Base-by-base conservation (phyloP, 768 basidiomycete species). In the Boletus vermiculosoides region DNA sequence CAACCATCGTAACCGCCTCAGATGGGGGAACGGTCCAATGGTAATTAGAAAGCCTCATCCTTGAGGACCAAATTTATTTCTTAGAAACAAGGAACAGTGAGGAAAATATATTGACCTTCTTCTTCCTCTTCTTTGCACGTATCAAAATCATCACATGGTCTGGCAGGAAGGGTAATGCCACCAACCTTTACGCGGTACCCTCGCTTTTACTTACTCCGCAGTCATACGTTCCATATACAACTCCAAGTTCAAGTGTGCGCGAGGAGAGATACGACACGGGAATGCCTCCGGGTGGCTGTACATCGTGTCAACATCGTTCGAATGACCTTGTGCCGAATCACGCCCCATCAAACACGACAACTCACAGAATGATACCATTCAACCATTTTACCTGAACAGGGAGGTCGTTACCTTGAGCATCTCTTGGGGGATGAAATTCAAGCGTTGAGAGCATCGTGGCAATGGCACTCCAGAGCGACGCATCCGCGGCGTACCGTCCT, bases 401-500 rank as follows among this genome's bases (percentile, higher is more conserved):
- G 39, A 46, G 23, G 11, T 53, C 40, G 2, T 59, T 52, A 0
- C 54, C 62, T 40, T 44, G 39, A 9, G 39, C n/a, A 10, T 40
- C 39, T 9, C n/a, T 18, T 9, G 39, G 39, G 8, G 23, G 45
- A 22, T 15, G 7, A 31, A 61, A 62, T 3, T 56, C 52, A 16
- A 63, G 31, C 3, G 54, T 59, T 3, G 61, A 51, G 11, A 63
- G 61, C 54, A 59, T 63, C 12, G 50, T 62, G 20, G 42, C 10
- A 15, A 61, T 56, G 9, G 54, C 30, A 20, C 46, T 20, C 46
- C 46, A 34, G 18, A 63, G 39, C 39, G 39, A 40, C n/a, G 39
- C 39, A 40, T 40, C 39, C n/a, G 39, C 39, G 4, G 39, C 39
- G n/a, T 40, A 40, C 1, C 39, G 39, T 40, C 39, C 39, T 40